Percentiles rank a stretch among this genome's conserved stretches.
Evolutionary conservation across 1,139 yeast genomes (phyloP).

Genomic region (Yamadazyma buinensis): DNA sequence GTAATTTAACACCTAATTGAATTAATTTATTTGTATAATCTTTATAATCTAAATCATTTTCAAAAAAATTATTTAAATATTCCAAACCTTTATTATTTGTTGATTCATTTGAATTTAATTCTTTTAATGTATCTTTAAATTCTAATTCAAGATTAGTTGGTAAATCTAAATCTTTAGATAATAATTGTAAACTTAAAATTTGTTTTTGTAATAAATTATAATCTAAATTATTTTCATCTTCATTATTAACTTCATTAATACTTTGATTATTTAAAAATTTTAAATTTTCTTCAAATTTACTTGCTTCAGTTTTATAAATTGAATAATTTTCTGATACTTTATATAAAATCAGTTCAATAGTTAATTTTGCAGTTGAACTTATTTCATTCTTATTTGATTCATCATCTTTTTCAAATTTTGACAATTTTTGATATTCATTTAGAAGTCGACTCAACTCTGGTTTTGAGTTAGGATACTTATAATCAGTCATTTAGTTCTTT

Average conservation of each 20-base stretch:
- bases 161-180: slow-evolving; percentile 74
- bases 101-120: slow-evolving; percentile 1
- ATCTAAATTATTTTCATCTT: slow-evolving; percentile 31
- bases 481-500: slow-evolving; percentile 2
- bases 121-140: slow-evolving; percentile 1
- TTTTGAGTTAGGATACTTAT: slow-evolving; percentile 23
- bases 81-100: background rate
- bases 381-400: slow-evolving; percentile 8
- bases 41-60: slow-evolving; percentile 8
- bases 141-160: slow-evolving; percentile 46
- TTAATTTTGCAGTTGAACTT: slow-evolving; percentile 22
- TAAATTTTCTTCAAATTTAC: slow-evolving; percentile 20
- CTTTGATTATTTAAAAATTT: background rate
- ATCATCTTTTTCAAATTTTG: slow-evolving; percentile 10
- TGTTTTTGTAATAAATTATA: slow-evolving; percentile 58
- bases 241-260: slow-evolving; percentile 6
- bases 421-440: slow-evolving; percentile 28
- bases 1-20: slow-evolving; percentile 29
- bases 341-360: slow-evolving; percentile 31
- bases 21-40: slow-evolving; percentile 29
- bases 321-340: slow-evolving; percentile 29
- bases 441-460: slow-evolving; percentile 30
- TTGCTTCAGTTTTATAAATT: slow-evolving; percentile 21
- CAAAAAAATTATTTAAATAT: slow-evolving; percentile 14
- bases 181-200: slow-evolving; percentile 67